These are phyloP conservation scores for Jamesozyma jinghongensis DNA, from an alignment of 805 yeast species.

Conservation along the genomic window DNA sequence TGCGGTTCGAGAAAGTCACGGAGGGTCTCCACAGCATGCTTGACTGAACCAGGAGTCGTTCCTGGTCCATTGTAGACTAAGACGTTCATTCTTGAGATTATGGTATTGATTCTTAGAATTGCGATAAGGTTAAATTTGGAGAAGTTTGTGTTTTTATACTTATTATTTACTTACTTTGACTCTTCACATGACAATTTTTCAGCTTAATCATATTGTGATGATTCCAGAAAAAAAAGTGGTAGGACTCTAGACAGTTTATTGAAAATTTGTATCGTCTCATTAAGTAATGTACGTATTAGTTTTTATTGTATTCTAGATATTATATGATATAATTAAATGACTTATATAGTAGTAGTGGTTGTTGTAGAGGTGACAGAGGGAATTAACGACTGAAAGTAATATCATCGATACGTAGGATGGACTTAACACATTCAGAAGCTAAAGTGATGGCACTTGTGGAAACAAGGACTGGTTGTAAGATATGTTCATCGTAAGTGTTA, in stretches of 20 bases:
- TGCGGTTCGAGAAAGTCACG: conserved; percentile 70
- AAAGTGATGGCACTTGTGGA: conserved; percentile 88
- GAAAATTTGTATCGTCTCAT: too few species aligned
- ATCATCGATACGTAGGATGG: conserved; percentile 93
- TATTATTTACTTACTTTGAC: background rate
- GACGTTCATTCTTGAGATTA: conserved; percentile 47
- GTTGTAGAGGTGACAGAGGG: too few species aligned
- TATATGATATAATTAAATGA: too few species aligned
- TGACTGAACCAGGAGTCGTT: conserved; percentile 77
- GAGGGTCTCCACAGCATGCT: conserved; percentile 71
- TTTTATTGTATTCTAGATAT: too few species aligned
- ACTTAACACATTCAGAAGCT: conserved; percentile 94
- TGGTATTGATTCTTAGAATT: too few species aligned
- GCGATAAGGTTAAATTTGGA: background rate
- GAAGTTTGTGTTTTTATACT: background rate
- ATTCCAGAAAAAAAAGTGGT: background rate
- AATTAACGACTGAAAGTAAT: conserved; percentile 83
- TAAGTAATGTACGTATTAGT: too few species aligned
- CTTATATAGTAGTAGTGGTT: too few species aligned
- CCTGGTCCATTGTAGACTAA: conserved; percentile 71
- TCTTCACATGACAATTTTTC: too few species aligned
- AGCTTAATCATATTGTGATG: background rate
- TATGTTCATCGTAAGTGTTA: conserved; percentile 87
- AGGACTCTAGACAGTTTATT: too few species aligned
- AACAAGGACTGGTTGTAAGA: conserved; percentile 91